These are phyloP conservation scores for Nelumbo lutea DNA, from an alignment of 164 flowering plant genomes.

Conservation along the genomic window DNA sequence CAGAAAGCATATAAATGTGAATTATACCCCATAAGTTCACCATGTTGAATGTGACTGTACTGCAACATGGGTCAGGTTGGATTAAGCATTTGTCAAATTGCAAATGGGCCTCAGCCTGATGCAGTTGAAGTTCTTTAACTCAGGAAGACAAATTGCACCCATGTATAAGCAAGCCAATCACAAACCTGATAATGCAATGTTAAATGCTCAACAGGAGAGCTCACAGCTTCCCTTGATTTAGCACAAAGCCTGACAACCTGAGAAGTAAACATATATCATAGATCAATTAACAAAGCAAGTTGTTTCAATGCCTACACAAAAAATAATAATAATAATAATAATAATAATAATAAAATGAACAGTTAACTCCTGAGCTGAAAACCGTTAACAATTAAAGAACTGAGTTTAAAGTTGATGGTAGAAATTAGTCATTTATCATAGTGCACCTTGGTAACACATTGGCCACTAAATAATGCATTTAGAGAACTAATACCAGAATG, in stretches of 20 bases:
- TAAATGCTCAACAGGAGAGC: slow-evolving; percentile 99
- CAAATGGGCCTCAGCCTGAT: no score
- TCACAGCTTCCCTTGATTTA: slow-evolving; percentile 99
- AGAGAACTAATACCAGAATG: no score
- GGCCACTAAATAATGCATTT: no score
- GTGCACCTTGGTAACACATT: no score
- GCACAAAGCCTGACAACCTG: slow-evolving; percentile 99
- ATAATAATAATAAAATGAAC: not conserved
- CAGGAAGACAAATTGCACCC: not conserved
- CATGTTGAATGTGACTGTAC: not conserved
- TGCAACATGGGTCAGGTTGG: not conserved
- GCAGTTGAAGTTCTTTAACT: not conserved
- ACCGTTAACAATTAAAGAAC: no score
- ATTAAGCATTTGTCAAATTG: not conserved
- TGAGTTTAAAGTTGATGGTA: no score
- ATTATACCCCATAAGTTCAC: no score
- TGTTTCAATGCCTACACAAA: no score
- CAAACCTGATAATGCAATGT: slow-evolving; percentile 97
- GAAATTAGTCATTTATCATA: no score
- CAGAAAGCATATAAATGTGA: not conserved
- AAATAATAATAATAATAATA: not conserved
- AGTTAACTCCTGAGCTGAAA: not conserved
- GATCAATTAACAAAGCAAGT: no score
- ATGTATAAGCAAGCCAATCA: not conserved
- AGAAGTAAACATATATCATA: not conserved